Evolutionary conservation across 2,329 filamentous ascomycete species (phyloP).

Genomic region (Periconia digitata): DNA sequence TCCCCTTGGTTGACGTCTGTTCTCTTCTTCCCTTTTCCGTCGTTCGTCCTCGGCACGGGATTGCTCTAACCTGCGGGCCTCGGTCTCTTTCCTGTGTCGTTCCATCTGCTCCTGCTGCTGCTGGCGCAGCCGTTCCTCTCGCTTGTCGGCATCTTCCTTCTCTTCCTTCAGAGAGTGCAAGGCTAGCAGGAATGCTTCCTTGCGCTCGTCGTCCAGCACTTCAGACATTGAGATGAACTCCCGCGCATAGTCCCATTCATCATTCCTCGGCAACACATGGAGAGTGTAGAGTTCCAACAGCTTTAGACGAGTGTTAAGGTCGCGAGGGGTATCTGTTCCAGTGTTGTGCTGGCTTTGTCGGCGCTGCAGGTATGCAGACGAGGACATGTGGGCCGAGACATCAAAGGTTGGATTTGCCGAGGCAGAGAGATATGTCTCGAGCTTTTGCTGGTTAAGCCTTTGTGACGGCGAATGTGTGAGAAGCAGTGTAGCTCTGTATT

Average conservation of each 20-base stretch:
- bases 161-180: conserved; percentile 83
- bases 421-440: conserved; percentile 86
- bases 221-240: conserved; percentile 88
- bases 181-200: conserved; percentile 85
- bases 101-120: conserved; percentile 59
- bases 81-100: conserved; percentile 49
- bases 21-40: conserved; percentile 42
- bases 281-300: conserved; percentile 94
- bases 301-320: conserved; percentile 82
- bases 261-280: conserved; percentile 89
- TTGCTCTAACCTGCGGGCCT: conserved; percentile 39
- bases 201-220: conserved; percentile 86
- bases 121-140: conserved; percentile 64
- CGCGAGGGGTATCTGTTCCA: conserved; percentile 79
- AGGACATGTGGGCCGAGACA: conserved; percentile 64
- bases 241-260: conserved; percentile 92
- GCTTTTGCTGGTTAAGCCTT: conserved; percentile 76
- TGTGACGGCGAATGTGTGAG: conserved; percentile 88
- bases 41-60: conserved; percentile 48
- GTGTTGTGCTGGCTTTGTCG: conserved; percentile 45
- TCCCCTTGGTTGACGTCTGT: conserved; percentile 34
- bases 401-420: conserved; percentile 73
- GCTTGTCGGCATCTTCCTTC: conserved; percentile 69
- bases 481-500: conserved; percentile 75
- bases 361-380: conserved; percentile 37